These are phyloP conservation scores for Fusarium keratoplasticum DNA, from an alignment of 2,329 filamentous ascomycete genomes.

Conservation along the genomic window DNA sequence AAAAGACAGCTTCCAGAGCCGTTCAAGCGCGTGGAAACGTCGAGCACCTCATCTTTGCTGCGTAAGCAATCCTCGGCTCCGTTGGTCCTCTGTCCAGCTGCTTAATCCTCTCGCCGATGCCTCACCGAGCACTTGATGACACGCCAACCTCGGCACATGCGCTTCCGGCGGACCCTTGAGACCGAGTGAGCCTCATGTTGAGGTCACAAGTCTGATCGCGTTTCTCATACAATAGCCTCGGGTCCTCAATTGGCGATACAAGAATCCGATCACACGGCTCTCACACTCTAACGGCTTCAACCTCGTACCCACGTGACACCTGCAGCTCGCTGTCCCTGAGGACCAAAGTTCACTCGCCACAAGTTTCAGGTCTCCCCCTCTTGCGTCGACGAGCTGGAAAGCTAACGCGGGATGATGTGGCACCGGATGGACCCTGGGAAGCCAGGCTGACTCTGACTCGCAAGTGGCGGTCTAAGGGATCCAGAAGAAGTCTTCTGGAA, in stretches of 20 bases:
- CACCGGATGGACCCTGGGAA: constrained; percentile 11
- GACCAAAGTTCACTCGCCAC: neutral
- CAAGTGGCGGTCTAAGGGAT: constrained; percentile 24
- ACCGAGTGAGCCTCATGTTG: neutral
- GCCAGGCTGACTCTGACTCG: constrained; percentile 20
- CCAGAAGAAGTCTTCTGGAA: constrained; percentile 24
- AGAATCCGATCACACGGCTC: neutral
- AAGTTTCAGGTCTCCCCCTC: neutral
- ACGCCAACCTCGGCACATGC: neutral
- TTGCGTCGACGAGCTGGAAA: neutral
- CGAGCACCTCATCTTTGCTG: neutral
- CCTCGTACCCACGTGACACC: neutral
- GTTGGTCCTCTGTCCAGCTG: neutral
- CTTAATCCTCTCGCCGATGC: neutral
- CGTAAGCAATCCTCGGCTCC: neutral
- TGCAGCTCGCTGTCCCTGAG: neutral
- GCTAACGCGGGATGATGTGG: constrained; percentile 28
- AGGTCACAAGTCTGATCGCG: neutral
- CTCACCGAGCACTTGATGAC: neutral
- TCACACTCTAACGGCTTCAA: neutral
- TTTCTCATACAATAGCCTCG: neutral
- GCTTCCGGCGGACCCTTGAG: neutral
- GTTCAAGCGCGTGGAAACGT: neutral
- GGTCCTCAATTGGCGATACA: neutral
- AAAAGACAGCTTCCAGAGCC: neutral